Base-by-base conservation (phyloP, 108 stramenopile species). In the Nitzschia palea region DNA sequence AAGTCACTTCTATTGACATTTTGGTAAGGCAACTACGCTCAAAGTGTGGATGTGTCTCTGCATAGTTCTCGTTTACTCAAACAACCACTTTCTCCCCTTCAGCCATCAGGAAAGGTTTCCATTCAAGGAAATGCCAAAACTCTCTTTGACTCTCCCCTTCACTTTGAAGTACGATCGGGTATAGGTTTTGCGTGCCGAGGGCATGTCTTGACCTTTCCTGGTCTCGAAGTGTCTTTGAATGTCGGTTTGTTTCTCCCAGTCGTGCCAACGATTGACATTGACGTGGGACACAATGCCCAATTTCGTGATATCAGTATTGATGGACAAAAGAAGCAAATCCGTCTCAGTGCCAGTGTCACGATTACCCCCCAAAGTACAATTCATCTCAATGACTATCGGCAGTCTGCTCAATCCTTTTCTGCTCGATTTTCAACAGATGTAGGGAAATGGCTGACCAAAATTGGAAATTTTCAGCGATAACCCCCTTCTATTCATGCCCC, bases 141-240 rank as follows among this genome's bases (percentile, higher is more conserved):
- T 14, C 43, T 54, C 23, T 78, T 82, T 57, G 72, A 55, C 33
- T 65, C 67, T 14, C 55, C 53, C 32, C 32, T 80, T 5, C 52
- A 60, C 51, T 83, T 79, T 65, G 82, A 73, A 30, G 82, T 83
- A 22, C 82, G 82, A 17, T 73, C 82, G 2, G 69, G 75, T 3
- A 65, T 83, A 51, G 52, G 28, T 12, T 37, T 33, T n/a, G 29
- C 69, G 15, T 69, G 56, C 30, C 71, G 78, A 15, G 82, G 82
- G 6, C 82, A 83, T 54, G 71, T 79, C 12, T n/a, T 83, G 20
- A 70, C 67, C 40, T 83, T 83, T 66, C 78, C 82, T 3, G 82
- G 82, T 23, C 62, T 83, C 4, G 73, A 79, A 37, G 54, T 83
- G 2, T 77, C 73, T 2, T 34, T 83, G 25, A 45, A 56, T 27